Evolutionary conservation across 805 yeast species (phyloP), one percentile per base, ranked within the genome.

Genomic region (baker's yeast (Saccharomyces cerevisiae)): DNA sequence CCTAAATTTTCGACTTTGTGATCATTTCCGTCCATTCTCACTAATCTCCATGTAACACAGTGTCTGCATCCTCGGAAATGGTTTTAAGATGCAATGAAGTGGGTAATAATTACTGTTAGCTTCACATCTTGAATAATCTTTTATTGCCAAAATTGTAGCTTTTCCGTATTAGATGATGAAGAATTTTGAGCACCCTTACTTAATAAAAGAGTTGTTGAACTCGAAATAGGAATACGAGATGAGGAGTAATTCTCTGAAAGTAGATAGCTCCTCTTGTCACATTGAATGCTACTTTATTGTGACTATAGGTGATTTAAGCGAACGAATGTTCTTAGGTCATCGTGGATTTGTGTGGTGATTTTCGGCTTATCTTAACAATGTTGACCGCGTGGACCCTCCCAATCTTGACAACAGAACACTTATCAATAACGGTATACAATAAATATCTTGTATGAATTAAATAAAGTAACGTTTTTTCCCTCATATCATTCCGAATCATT

Each of bases 1-100:
- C 60, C 54, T 10, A 46, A 41, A 36, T 49, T 48, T 6, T 36
- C 48, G 47, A 36, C 32, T 13, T 51, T 36, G 22, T 36, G 17
- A 36, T 9, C 43, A 21, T 36, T 17, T 36, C 17, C 43, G 22
- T 6, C 43, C 43, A 36, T 36, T 4, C 3, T 36, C 6, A 10
- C 17, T 36, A 9, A 36, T 17, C 2, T 17, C 9, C 43, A 36
- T 17, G 43, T n/a, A 17, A 8, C 17, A 3, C 43, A 6, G 9
- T 36, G 8, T 36, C 17, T 17, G 22, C 43, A 8, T 17, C 17
- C 43, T 17, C 17, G 4, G 11, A 6, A 9, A 17, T 17, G 43
- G 22, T 36, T 36, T 17, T 9, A 17, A 4, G 5, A 13, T 17
- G 22, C 24, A 11, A 36, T 17, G 24, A 36, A 9, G 43, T 17